Evolutionary conservation across 345 rosid species (phyloP).

Genomic region (Fremontodendron californicum): DNA sequence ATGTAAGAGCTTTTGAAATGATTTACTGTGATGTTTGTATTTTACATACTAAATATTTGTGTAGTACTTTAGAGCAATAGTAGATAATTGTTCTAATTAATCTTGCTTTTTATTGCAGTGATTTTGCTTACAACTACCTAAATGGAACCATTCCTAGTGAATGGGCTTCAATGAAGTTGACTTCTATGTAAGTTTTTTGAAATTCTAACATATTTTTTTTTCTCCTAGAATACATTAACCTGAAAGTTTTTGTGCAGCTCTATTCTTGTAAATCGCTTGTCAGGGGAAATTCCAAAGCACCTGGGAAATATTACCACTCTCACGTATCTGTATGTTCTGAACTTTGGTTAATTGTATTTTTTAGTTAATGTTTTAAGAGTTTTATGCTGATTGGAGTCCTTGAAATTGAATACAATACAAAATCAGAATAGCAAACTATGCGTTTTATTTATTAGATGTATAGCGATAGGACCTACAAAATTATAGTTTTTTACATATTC

Average conservation of each 20-base stretch:
- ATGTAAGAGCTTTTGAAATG: slow-evolving; percentile 36
- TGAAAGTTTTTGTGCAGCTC: slow-evolving; percentile 35
- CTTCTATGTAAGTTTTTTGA: slow-evolving; percentile 40
- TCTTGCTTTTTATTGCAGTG: slow-evolving; percentile 31
- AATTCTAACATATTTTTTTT: background rate
- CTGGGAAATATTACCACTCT: slow-evolving; percentile 41
- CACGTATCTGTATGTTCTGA: slow-evolving; percentile 42
- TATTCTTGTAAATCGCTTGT: slow-evolving; percentile 46
- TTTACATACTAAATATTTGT: background rate
- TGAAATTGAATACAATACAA: background rate
- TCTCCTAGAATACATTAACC: slow-evolving; percentile 15
- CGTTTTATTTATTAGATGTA: slow-evolving; percentile 8
- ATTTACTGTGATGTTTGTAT: background rate
- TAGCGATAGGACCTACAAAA: background rate
- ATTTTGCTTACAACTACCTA: slow-evolving; percentile 54
- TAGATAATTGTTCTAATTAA: slow-evolving; percentile 4
- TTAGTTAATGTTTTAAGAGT: background rate
- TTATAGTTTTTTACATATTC: background rate
- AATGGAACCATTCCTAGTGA: slow-evolving; percentile 50
- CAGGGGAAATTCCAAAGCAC: slow-evolving; percentile 49
- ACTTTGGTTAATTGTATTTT: slow-evolving; percentile 13
- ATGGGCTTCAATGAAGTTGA: slow-evolving; percentile 49
- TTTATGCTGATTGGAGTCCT: background rate
- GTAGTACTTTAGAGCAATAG: background rate
- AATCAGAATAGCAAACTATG: background rate